Evolutionary conservation across 495 filamentous ascomycete genomes (phyloP).

Genomic region (Tuber indicum): DNA sequence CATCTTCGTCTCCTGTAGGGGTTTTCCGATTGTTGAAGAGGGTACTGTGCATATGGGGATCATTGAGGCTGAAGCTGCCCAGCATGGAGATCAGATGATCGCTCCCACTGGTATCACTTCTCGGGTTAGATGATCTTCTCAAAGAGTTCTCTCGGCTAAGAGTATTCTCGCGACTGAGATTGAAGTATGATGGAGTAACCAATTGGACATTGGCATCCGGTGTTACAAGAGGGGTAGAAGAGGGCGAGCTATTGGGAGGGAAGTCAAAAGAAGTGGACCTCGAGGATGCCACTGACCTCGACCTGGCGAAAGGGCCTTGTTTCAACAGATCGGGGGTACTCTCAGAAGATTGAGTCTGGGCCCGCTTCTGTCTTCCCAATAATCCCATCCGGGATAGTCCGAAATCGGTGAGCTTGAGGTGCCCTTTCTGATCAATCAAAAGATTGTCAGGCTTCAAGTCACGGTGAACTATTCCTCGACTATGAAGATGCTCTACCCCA

Average conservation of each 20-base stretch:
- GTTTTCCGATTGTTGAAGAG: slow-evolving; percentile 41
- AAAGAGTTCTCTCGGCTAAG: slow-evolving; percentile 61
- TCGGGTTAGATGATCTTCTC: slow-evolving; percentile 73
- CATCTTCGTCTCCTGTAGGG: slow-evolving; percentile 55
- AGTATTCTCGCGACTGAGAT: slow-evolving; percentile 59
- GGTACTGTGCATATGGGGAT: slow-evolving; percentile 43
- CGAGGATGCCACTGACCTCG: slow-evolving; percentile 80
- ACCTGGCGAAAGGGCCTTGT: slow-evolving; percentile 79
- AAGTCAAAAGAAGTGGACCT: slow-evolving; percentile 94
- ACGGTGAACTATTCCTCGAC: slow-evolving; percentile 87
- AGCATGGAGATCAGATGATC: slow-evolving; percentile 81
- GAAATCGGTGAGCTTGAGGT: slow-evolving; percentile 96
- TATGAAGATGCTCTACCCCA: slow-evolving; percentile 90
- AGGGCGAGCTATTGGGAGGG: slow-evolving; percentile 59
- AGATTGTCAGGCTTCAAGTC: slow-evolving; percentile 97
- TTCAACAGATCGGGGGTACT: slow-evolving; percentile 84
- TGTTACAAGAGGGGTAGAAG: slow-evolving; percentile 72
- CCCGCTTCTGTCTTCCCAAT: slow-evolving; percentile 89
- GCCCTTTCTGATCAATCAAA: slow-evolving; percentile 91
- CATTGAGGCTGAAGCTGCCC: slow-evolving; percentile 71
- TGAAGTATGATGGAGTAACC: slow-evolving; percentile 90
- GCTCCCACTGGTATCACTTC: slow-evolving; percentile 86
- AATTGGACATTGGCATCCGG: slow-evolving; percentile 62
- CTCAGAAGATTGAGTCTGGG: slow-evolving; percentile 66
- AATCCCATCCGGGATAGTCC: slow-evolving; percentile 95